Percentiles rank a stretch among this genome's conserved stretches.
phyloP scores from a whole-genome alignment of 2,329 filamentous ascomycete genomes.

The Cordyceps cicadae region DNA sequence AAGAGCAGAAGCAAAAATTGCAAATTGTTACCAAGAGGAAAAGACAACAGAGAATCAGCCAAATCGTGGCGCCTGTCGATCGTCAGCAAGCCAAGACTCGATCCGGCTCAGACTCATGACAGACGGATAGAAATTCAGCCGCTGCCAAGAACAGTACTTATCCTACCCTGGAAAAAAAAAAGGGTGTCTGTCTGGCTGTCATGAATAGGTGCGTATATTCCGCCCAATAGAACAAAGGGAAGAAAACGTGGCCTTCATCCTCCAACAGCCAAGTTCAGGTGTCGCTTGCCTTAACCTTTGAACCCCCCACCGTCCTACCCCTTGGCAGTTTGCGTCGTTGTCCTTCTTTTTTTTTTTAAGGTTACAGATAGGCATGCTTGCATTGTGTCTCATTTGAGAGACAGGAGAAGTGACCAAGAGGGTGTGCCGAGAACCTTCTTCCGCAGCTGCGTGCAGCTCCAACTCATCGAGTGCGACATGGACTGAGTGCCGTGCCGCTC shows the following conservation, averaged over 20 bases:
- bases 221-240: neutral
- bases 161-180: neutral
- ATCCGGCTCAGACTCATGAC: neutral
- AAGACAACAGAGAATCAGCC: neutral
- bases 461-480: too few relatives aligned
- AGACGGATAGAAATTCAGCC: neutral
- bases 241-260: neutral
- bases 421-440: too few relatives aligned
- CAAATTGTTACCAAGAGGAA: neutral
- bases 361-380: neutral
- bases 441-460: too few relatives aligned
- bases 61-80: neutral
- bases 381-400: neutral
- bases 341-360: neutral
- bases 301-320: neutral
- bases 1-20: neutral
- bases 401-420: neutral
- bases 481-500: too few relatives aligned
- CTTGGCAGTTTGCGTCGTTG: constrained; percentile 1
- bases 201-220: neutral
- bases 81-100: neutral
- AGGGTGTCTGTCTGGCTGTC: too few relatives aligned
- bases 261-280: neutral
- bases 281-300: neutral
- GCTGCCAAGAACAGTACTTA: neutral